These are phyloP conservation scores for Blastobotrys illinoisensis DNA, from an alignment of 1,139 yeast species.

Conservation along the genomic window DNA sequence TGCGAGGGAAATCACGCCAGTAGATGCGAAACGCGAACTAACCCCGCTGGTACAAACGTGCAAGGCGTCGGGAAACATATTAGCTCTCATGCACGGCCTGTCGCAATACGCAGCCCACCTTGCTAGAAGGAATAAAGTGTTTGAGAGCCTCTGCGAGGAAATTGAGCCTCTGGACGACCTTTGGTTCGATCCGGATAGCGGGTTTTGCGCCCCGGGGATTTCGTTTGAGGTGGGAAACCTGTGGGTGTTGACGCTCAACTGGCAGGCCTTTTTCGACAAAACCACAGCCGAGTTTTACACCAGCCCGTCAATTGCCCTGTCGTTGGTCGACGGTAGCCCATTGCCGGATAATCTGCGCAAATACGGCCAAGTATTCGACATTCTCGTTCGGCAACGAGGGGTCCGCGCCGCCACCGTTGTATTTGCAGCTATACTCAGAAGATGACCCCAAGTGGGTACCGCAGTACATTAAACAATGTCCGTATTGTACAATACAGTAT, in stretches of 20 bases:
- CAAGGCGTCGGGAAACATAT: slow-evolving; percentile 15
- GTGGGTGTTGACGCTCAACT: neutral
- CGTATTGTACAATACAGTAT: too few relatives aligned
- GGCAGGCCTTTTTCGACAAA: neutral
- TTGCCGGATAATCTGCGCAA: neutral
- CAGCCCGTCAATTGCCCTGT: neutral
- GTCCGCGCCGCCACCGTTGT: neutral
- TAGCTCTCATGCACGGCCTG: slow-evolving; percentile 21
- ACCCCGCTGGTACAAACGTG: slow-evolving; percentile 14
- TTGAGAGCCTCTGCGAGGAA: slow-evolving; percentile 14
- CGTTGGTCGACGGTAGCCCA: neutral
- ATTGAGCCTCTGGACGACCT: slow-evolving; percentile 11
- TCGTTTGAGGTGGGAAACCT: slow-evolving; percentile 4
- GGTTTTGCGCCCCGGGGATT: neutral
- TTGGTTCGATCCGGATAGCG: slow-evolving; percentile 16
- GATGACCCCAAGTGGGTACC: neutral
- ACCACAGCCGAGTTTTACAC: neutral
- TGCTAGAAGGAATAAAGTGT: slow-evolving; percentile 17
- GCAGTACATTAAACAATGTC: too few relatives aligned
- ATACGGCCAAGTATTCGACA: neutral
- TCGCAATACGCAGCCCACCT: slow-evolving; percentile 21
- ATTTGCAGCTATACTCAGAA: neutral
- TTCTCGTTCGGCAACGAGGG: slow-evolving; percentile 3
- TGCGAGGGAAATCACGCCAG: neutral
- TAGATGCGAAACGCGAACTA: slow-evolving; percentile 14